A percentile compares a stretch with the other conserved stretches of the same genome.
These are phyloP conservation scores for Zizania latifolia DNA, from an alignment of 176 grass and related monocot species.

Conservation along the genomic window DNA sequence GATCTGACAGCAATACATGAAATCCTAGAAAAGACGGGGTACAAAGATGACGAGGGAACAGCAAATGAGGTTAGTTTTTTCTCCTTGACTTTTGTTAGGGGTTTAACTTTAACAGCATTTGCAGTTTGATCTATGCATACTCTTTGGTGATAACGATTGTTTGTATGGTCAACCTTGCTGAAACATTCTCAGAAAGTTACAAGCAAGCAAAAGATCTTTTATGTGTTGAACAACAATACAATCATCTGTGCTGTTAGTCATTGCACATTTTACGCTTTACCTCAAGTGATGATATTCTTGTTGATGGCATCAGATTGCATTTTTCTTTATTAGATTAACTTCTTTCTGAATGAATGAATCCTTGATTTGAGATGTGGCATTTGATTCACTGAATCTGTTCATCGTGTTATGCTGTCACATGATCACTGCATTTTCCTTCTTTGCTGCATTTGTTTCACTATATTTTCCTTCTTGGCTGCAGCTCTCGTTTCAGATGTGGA, in stretches of 20 bases:
- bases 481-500: constrained; percentile 99
- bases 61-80: constrained; percentile 74
- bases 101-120: neutral
- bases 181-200: neutral
- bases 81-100: neutral
- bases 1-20: constrained; percentile 98
- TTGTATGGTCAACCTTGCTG: neutral
- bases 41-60: constrained; percentile 95
- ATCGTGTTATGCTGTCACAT: constrained; percentile 11
- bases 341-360: neutral
- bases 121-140: neutral
- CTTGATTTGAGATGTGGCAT: neutral
- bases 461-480: constrained; percentile 31
- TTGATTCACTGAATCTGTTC: constrained; percentile 11
- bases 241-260: neutral
- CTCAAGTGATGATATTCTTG: neutral
- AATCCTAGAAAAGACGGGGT: constrained; percentile 84
- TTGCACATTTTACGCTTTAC: neutral
- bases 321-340: neutral
- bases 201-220: constrained; percentile 12
- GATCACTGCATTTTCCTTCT: too few species aligned
- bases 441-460: too few species aligned
- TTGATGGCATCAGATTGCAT: neutral
- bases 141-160: neutral
- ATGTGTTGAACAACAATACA: neutral